phyloP scores from a whole-genome alignment of 164 flowering plant species.

The Aristolochia contorta region DNA sequence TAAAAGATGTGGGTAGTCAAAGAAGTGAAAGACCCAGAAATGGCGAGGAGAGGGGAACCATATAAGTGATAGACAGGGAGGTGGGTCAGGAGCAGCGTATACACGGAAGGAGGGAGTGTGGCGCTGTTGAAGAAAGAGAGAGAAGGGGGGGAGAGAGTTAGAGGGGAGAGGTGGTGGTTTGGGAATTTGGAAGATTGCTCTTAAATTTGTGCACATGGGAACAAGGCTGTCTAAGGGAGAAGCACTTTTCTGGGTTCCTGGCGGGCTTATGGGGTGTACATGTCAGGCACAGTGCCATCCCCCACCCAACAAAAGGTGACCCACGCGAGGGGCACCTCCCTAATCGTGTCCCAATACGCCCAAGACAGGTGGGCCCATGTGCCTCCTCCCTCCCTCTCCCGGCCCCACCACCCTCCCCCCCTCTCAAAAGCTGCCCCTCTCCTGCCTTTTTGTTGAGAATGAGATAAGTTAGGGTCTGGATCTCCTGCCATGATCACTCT shows the following conservation, averaged over 20 bases:
- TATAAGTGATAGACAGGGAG: too few relatives aligned
- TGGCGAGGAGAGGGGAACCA: too few relatives aligned
- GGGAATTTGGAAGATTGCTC: conserved; percentile 61
- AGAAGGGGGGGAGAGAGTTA: too few relatives aligned
- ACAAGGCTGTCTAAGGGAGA: conserved; percentile 57
- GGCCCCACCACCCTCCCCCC: background rate
- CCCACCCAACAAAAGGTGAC: conserved; percentile 48
- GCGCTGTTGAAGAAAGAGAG: background rate
- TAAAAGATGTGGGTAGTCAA: too few relatives aligned
- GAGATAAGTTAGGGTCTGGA: too few relatives aligned
- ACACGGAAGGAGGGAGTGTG: too few relatives aligned
- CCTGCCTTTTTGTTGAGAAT: background rate
- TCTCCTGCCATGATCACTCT: too few relatives aligned
- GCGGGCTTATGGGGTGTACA: conserved; percentile 24
- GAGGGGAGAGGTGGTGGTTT: conserved; percentile 40
- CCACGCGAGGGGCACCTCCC: conserved; percentile 35
- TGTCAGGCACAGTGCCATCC: conserved; percentile 30
- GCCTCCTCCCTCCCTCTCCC: conserved; percentile 28
- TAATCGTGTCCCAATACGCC: conserved; percentile 49
- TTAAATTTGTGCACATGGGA: conserved; percentile 77
- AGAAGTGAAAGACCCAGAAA: too few relatives aligned
- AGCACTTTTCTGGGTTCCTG: conserved; percentile 32
- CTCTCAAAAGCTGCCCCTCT: background rate
- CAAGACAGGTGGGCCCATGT: conserved; percentile 58
- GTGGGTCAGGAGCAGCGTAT: too few relatives aligned